Percentiles rank a stretch among this genome's conserved stretches.
Conservation (phyloP, 2,329 filamentous ascomycete genomes). For the Cladobotryum mycophilum region DNA sequence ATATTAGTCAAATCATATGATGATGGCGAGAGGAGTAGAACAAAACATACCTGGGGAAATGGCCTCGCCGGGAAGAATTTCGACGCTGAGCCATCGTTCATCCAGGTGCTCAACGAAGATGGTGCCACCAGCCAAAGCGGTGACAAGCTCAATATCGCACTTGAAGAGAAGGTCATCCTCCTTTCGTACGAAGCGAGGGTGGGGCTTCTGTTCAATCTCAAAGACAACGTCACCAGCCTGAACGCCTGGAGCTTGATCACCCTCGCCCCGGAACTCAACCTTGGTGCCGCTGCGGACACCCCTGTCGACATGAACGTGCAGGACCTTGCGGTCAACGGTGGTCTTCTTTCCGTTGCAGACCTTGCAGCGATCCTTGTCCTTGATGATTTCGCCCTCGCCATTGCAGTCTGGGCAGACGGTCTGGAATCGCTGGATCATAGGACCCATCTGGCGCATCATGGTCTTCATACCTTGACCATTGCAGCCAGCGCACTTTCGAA, state of each 20-base stretch:
- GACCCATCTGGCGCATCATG: constrained; percentile 99
- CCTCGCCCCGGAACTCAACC: constrained; percentile 94
- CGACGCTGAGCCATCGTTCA: constrained; percentile 91
- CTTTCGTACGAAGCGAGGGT: constrained; percentile 88
- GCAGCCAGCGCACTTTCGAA: constrained; percentile 85
- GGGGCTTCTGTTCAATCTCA: constrained; percentile 99
- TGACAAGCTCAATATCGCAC: constrained; percentile 91
- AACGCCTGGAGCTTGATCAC: constrained; percentile 89
- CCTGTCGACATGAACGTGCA: constrained; percentile 95
- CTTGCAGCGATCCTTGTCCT: constrained; percentile 97
- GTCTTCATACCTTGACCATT: constrained; percentile 98
- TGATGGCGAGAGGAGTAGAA: background rate
- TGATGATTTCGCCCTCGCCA: constrained; percentile 93
- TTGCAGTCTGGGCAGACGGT: constrained; percentile 98
- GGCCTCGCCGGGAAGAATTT: constrained; percentile 89
- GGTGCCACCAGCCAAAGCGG: constrained; percentile 83
- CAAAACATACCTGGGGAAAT: constrained; percentile 76
- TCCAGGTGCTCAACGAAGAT: constrained; percentile 95
- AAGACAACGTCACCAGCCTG: constrained; percentile 95
- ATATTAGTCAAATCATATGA: background rate
- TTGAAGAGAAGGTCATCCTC: constrained; percentile 95
- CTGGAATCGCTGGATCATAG: constrained; percentile 99
- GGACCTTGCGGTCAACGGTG: constrained; percentile 90
- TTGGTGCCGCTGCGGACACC: constrained; percentile 92
- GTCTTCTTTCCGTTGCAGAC: constrained; percentile 97